Conservation (phyloP, 2,329 filamentous ascomycete genomes). For the Colletotrichum endophyticum region DNA sequence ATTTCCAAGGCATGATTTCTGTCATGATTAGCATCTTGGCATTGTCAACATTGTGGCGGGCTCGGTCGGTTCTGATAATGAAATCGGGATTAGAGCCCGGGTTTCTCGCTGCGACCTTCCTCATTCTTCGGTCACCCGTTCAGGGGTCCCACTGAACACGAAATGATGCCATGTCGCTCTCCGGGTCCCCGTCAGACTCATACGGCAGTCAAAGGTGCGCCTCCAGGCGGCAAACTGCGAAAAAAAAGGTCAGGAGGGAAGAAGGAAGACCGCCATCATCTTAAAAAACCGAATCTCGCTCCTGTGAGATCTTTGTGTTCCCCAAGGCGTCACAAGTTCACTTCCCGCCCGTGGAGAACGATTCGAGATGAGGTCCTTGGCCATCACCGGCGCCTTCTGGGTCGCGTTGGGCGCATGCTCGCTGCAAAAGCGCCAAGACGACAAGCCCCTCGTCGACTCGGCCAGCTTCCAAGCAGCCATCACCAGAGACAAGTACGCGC, state of each 20-base stretch:
- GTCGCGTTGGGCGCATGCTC: neutral
- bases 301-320: neutral
- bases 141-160: neutral
- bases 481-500: neutral
- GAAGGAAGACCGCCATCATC: neutral
- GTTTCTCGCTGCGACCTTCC: slow-evolving; percentile 5
- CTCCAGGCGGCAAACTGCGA: too few relatives aligned
- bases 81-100: neutral
- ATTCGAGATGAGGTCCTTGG: neutral
- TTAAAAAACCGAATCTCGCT: neutral
- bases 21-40: neutral
- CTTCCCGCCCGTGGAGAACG: neutral
- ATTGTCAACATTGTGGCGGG: neutral
- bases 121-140: neutral
- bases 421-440: neutral
- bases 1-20: neutral
- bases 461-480: neutral
- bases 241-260: too few relatives aligned
- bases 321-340: neutral
- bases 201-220: too few relatives aligned
- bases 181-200: neutral
- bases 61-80: neutral
- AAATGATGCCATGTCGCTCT: neutral
- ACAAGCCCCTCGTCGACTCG: neutral
- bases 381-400: neutral